Evolutionary conservation across 2,329 filamentous ascomycete genomes (phyloP).

Genomic region (Lasiodiplodia gonubiensis): DNA sequence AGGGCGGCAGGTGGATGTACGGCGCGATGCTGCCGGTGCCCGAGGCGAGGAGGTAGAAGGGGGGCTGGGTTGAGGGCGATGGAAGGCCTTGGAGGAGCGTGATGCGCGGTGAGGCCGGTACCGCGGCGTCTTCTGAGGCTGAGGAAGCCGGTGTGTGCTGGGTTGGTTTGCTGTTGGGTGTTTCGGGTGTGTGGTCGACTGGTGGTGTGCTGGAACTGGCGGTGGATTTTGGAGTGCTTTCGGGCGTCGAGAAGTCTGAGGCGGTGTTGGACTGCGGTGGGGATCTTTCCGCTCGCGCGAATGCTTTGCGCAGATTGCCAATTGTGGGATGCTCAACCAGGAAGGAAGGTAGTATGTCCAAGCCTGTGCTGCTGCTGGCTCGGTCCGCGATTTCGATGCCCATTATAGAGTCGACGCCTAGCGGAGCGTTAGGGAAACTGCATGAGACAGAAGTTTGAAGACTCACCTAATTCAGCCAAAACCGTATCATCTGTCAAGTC

Average conservation of each 20-base stretch:
- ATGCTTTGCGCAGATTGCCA: slow-evolving; percentile 64
- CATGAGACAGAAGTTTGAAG: slow-evolving; percentile 63
- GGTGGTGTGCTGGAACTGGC: no score
- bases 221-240: slow-evolving; percentile 42
- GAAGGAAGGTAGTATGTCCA: slow-evolving; percentile 63
- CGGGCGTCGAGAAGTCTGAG: slow-evolving; percentile 52
- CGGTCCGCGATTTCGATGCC: slow-evolving; percentile 66
- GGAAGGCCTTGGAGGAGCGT: slow-evolving; percentile 63
- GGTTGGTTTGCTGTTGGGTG: no score
- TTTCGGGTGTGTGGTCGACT: no score
- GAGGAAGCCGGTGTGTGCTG: no score
- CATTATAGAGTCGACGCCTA: slow-evolving; percentile 67
- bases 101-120: no score
- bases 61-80: slow-evolving; percentile 61
- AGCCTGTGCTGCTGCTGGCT: slow-evolving; percentile 65
- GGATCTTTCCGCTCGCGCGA: slow-evolving; percentile 52
- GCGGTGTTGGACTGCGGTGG: slow-evolving; percentile 49
- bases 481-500: slow-evolving; percentile 50
- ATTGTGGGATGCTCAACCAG: slow-evolving; percentile 66
- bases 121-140: no score
- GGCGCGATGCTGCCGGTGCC: slow-evolving; percentile 67
- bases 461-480: slow-evolving; percentile 68
- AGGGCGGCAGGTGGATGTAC: slow-evolving; percentile 65
- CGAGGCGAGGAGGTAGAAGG: slow-evolving; percentile 59
- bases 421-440: slow-evolving; percentile 60